A percentile compares a stretch with the other conserved stretches of the same genome.
These are phyloP conservation scores for Rhinocladiella similis DNA, from an alignment of 2,329 filamentous ascomycete species.

Conservation along the genomic window DNA sequence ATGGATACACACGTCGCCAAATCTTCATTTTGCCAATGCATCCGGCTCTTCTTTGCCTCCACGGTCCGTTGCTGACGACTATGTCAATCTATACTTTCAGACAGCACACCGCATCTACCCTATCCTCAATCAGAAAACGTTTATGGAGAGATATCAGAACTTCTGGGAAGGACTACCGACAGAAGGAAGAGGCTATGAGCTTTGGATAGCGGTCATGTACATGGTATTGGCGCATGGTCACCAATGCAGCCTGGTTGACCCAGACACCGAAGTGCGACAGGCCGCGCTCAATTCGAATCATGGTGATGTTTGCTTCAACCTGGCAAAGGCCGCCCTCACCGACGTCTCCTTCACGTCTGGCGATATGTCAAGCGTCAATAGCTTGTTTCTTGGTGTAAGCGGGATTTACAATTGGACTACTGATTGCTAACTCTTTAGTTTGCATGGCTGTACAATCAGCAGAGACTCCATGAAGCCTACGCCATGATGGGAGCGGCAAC, in stretches of 20 bases:
- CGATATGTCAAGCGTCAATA: constrained; percentile 16
- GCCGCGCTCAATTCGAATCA: neutral
- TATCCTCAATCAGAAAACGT: constrained; percentile 6
- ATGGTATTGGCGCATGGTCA: constrained; percentile 18
- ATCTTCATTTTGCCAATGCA: constrained; percentile 4
- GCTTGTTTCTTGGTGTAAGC: constrained; percentile 4
- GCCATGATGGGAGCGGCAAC: constrained; percentile 10
- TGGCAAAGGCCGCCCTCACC: constrained; percentile 12
- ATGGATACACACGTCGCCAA: constrained; percentile 1
- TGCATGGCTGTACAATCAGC: constrained; percentile 16
- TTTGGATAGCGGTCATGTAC: constrained; percentile 17
- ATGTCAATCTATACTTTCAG: constrained; percentile 14
- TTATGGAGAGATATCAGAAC: constrained; percentile 3
- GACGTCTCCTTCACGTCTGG: constrained; percentile 13
- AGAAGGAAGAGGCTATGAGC: constrained; percentile 12
- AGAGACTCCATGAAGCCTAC: constrained; percentile 18
- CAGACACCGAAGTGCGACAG: constrained; percentile 5
- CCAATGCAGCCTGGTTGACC: constrained; percentile 15
- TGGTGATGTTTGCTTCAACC: constrained; percentile 14
- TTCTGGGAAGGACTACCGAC: constrained; percentile 13
- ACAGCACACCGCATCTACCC: constrained; percentile 14
- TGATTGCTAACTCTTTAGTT: constrained; percentile 12
- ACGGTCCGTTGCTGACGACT: constrained; percentile 6
- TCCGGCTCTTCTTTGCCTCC: constrained; percentile 3
- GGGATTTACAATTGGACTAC: neutral